Conservation (phyloP, 345 rosid species). For the Pistacia integerrima region DNA sequence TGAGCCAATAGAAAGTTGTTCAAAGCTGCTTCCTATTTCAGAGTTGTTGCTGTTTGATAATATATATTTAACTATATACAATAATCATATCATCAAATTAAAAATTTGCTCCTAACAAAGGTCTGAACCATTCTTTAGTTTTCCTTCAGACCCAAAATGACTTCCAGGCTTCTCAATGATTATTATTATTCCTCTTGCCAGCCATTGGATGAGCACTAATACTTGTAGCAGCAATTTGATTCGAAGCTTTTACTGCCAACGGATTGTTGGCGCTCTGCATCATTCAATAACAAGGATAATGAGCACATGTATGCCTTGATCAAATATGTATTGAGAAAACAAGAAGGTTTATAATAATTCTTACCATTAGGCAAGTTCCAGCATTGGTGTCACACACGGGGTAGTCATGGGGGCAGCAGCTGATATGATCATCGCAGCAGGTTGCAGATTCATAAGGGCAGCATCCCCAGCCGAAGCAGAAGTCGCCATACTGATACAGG, state of each 20-base stretch:
- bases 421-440: conserved; percentile 72
- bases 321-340: background rate
- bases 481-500: conserved; percentile 41
- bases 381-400: conserved; percentile 69
- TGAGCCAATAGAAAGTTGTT: no score
- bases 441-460: conserved; percentile 82
- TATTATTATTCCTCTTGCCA: conserved; percentile 16
- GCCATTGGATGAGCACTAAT: conserved; percentile 25
- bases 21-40: no score
- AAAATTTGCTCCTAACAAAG: no score
- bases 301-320: no score
- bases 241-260: conserved; percentile 51
- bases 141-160: no score
- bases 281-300: background rate
- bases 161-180: conserved; percentile 20
- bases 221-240: conserved; percentile 52
- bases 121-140: no score
- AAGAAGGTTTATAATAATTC: background rate
- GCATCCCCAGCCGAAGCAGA: conserved; percentile 93
- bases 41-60: no score
- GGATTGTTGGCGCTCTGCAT: conserved; percentile 66
- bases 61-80: no score
- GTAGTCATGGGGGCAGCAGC: conserved; percentile 83
- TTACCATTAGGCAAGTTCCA: conserved; percentile 77
- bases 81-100: no score